A percentile compares a stretch with the other conserved stretches of the same genome.
phyloP scores from a whole-genome alignment of 441 rosid genomes.

The Lepidium campestre region DNA sequence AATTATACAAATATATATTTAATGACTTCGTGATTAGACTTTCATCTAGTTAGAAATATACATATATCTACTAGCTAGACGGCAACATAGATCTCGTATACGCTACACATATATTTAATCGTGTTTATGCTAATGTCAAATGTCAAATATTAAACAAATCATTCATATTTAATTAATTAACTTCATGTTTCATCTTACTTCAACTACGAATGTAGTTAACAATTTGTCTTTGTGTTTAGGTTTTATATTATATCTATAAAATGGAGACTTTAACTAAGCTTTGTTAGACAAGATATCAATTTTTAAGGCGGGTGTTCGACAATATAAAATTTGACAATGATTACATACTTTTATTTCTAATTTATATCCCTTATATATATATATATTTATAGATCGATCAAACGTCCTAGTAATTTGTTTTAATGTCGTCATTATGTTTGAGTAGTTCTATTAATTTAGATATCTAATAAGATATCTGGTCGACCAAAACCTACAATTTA shows the following conservation, averaged over 20 bases:
- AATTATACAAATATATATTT: not conserved
- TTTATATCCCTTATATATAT: no score
- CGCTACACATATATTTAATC: not conserved
- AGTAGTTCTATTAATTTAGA: no score
- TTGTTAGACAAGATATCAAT: not conserved
- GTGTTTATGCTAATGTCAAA: not conserved
- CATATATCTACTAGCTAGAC: not conserved
- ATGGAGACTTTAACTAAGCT: not conserved
- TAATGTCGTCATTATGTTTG: no score
- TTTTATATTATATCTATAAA: not conserved
- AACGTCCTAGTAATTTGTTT: no score
- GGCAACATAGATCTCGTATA: not conserved
- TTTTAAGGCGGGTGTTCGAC: not conserved
- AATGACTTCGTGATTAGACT: not conserved
- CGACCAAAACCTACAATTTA: no score
- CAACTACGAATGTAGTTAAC: not conserved
- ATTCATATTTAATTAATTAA: no score
- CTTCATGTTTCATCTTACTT: not conserved
- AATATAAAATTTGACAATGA: no score
- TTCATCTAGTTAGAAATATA: not conserved
- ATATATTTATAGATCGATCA: no score
- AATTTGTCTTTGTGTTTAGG: not conserved
- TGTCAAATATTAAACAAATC: not conserved
- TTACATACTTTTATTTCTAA: no score
- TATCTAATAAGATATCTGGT: no score